Evolutionary conservation across 2,329 filamentous ascomycete species (phyloP), one percentile per base, ranked within the genome.

Genomic region (Claviceps sp.): DNA sequence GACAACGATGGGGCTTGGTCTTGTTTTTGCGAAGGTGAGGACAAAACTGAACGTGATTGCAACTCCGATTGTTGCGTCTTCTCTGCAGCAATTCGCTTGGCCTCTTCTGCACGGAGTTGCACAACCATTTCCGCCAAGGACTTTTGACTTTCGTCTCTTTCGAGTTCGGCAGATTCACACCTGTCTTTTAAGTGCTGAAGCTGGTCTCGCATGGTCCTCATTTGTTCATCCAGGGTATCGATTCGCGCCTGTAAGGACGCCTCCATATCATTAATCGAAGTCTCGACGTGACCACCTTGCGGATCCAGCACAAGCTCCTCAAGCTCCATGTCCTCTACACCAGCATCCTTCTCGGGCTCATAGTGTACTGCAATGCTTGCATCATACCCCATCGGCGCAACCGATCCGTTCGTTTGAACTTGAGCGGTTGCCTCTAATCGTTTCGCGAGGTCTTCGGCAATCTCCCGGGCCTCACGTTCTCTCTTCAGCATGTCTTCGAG

Each of bases 71-170:
- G 67, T 2, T 64, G 63, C 48, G 67, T 71, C 55, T 69, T 65
- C 38, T 70, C 69, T 3, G 68, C 68, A n/a, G 67, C 71, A 37
- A 67, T 69, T 58, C 69, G 71, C 56, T 64, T 70, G 34, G 72
- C 75, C 57, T 78, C 79, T 59, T 82, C 81, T 59, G 89, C 76
- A 50, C 89, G 81, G 52, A 96, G 85, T 58, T 85, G 84, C 59
- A 87, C 75, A 13, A 96, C 83, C 88, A 97, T 93, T 63, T 95
- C 87, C 1, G 86, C 84, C 45, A 98, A 70, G 1, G 84, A 85
- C 65, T 85, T 84, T 51, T 85, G 82, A 51, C 83, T 81, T 43
- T 80, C 74, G 51, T 84, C 81, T 46, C 84, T 80, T 60, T 95
- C 89, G 8, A 78, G 72, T 64, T 97, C 91, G 3, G 89, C 90